phyloP scores from a whole-genome alignment of 305 asterid genomes.

The Rubia tinctorum region DNA sequence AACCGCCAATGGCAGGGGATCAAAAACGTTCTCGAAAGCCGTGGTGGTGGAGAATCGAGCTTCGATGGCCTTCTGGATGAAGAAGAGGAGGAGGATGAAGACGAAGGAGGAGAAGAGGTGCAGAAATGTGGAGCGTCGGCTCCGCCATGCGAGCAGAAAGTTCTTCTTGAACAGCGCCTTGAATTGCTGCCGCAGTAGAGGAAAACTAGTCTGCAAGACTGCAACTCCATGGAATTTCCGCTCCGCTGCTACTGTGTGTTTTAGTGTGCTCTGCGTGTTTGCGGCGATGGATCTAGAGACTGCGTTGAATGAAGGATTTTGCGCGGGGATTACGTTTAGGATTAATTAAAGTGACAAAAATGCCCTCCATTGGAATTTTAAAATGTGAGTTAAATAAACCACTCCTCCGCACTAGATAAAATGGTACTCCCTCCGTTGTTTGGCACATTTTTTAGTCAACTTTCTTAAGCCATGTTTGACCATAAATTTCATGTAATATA shows the following conservation, averaged over 20 bases:
- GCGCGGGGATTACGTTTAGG: slow-evolving; percentile 18
- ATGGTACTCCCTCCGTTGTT: too few relatives aligned
- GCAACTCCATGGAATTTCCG: slow-evolving; percentile 8
- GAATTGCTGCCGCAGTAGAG: slow-evolving; percentile 18
- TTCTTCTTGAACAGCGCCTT: slow-evolving; percentile 20
- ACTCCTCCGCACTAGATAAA: too few relatives aligned
- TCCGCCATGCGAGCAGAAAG: slow-evolving; percentile 23
- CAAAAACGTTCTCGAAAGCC: slow-evolving; percentile 13
- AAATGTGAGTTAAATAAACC: too few relatives aligned
- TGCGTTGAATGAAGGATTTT: background rate
- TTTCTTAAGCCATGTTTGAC: too few relatives aligned
- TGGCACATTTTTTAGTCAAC: too few relatives aligned
- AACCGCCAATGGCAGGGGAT: slow-evolving; percentile 18
- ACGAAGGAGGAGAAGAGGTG: slow-evolving; percentile 19
- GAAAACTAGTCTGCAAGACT: slow-evolving; percentile 12
- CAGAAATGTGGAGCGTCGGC: slow-evolving; percentile 20
- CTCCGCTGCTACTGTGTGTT: background rate
- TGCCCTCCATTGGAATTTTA: too few relatives aligned
- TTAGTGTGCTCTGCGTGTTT: slow-evolving; percentile 6
- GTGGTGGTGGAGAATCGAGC: slow-evolving; percentile 15
- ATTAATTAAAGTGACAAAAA: background rate
- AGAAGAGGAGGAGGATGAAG: slow-evolving; percentile 22
- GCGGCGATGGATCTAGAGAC: background rate
- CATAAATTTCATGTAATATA: too few relatives aligned
- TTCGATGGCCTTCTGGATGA: slow-evolving; percentile 22